Base-by-base conservation (phyloP, 768 basidiomycete genomes). In the Lactifluus hygrophoroides region DNA sequence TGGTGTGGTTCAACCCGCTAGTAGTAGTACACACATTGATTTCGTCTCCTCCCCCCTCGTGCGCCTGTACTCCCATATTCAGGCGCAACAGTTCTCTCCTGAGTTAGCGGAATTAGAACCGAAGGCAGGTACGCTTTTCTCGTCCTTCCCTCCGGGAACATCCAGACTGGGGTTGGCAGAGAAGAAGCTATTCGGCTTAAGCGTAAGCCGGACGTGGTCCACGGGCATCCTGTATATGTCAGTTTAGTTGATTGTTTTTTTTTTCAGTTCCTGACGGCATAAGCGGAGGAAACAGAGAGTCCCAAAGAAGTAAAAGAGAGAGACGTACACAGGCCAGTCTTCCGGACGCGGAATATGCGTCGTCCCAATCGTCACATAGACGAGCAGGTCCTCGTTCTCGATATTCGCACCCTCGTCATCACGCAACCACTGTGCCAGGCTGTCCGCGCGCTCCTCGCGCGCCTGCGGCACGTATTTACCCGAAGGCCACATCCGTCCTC, bases 141-240 rank as follows among this genome's bases (percentile, higher is more conserved):
- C 58, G 69, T 93, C 92, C 44, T 76, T 77, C 37, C 73, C 78
- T 10, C 83, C 83, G 8, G 91, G 90, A n/a, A 95, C 89, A 66
- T 96, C 94, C 80, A 95, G 83, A 63, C 86, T 84, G 2, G 94
- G 94, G 71, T 94, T 95, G 64, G 74, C 75, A 64, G 77, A 77
- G 75, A 96, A 97, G 82, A 96, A 96, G 54, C 82, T 82, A 35
- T 76, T 77, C 14, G 94, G 94, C 66, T 88, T 90, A 75, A 96
- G 82, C 16, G 81, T 73, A 46, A 94, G 67, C 57, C 71, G 81
- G 28, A 94, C 35, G 62, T 84, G 78, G 66, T 93, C 90, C 32
- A 82, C 85, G 8, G 91, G 90, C 90, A 92, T 93, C 28, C 88
- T 90, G 59, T 30, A 55, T 38, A 51, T 46, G 19, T 42, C 47